phyloP scores from a whole-genome alignment of 257 asterid genomes.

The Plantago ovata region DNA sequence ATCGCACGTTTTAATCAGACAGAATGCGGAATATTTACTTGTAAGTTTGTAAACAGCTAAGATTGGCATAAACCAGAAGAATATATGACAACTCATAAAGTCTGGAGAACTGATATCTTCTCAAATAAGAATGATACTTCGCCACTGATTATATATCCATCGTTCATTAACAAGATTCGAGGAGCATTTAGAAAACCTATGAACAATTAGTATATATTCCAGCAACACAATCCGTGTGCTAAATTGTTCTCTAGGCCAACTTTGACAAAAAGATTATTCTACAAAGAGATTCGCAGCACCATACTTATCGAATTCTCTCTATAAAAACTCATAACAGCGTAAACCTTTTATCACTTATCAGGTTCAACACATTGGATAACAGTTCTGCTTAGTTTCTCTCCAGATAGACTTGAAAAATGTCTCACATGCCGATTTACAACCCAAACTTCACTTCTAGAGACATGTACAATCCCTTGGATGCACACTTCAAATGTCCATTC shows the following conservation, averaged over 20 bases:
- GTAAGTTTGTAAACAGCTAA: background rate
- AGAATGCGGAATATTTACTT: background rate
- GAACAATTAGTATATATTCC: conserved; percentile 1
- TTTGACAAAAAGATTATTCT: conserved; percentile 11
- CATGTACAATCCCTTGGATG: conserved; percentile 4
- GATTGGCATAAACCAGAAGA: background rate
- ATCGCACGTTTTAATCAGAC: background rate
- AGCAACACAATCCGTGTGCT: background rate
- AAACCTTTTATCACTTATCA: background rate
- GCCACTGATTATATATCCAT: background rate
- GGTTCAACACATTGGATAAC: background rate
- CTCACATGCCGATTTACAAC: conserved; percentile 1
- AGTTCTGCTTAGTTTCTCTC: background rate
- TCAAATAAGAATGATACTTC: background rate
- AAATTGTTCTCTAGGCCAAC: background rate
- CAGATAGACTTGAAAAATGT: background rate
- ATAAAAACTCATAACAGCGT: background rate
- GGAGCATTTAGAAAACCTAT: background rate
- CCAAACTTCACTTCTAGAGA: conserved; percentile 5
- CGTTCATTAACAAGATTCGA: background rate
- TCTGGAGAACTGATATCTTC: background rate
- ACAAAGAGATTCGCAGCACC: background rate
- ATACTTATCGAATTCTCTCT: background rate
- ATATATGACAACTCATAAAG: background rate
- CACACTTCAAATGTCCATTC: background rate